phyloP scores from a whole-genome alignment of 2,329 filamentous ascomycete species.

The Hypoxylon rubiginosum region DNA sequence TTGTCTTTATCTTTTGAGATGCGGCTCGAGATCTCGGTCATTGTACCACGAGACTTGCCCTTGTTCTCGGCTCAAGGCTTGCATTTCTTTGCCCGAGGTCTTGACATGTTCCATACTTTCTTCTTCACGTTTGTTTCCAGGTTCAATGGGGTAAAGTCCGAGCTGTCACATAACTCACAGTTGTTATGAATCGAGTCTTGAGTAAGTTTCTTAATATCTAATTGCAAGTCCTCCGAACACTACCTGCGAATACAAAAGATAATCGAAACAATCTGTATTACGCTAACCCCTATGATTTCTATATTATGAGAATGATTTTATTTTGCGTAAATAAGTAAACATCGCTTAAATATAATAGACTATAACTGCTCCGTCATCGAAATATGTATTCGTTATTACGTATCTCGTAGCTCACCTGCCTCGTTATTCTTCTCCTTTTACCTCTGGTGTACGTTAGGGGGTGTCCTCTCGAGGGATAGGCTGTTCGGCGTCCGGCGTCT shows the following conservation, averaged over 20 bases:
- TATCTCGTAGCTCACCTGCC: background rate
- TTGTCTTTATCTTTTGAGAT: background rate
- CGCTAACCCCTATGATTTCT: background rate
- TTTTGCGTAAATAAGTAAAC: too few relatives aligned
- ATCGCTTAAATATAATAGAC: too few relatives aligned
- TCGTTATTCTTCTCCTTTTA: background rate
- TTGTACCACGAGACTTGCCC: background rate
- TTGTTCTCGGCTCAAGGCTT: background rate
- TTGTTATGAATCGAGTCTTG: background rate
- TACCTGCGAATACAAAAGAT: background rate
- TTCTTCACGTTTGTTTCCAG: background rate
- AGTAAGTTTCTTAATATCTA: background rate
- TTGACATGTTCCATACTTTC: too few relatives aligned
- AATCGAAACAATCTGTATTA: background rate
- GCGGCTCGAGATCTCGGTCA: background rate
- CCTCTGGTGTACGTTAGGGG: background rate
- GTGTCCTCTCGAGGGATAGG: background rate
- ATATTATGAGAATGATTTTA: too few relatives aligned
- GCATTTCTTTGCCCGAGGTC: background rate
- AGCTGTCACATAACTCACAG: background rate
- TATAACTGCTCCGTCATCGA: background rate
- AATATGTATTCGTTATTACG: background rate
- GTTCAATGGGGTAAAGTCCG: background rate
- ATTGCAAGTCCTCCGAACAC: background rate
- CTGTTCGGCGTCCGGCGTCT: background rate